Base-by-base conservation (phyloP, 345 rosid species). In the Hibiscus mutabilis region DNA sequence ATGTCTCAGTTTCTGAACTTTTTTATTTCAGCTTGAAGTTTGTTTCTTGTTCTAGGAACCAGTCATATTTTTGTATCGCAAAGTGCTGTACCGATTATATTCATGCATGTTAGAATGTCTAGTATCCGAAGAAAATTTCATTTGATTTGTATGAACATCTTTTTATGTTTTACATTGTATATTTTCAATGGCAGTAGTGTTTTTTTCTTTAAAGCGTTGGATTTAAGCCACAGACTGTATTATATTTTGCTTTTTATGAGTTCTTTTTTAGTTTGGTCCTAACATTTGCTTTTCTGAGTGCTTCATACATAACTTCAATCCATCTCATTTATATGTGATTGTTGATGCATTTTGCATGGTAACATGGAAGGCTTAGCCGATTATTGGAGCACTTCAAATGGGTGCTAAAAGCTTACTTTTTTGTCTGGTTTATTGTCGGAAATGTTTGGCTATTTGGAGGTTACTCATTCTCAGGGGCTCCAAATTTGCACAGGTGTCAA, bases 371-470 rank as follows among this genome's bases (percentile, higher is more conserved):
- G 74, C 68, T 78, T 37, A 44, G 58, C 33, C 57, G 71, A 65
- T n/a, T 70, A 24, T 31, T 74, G 6, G 72, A 64, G 27, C 25
- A 6, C 22, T 64, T 46, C 59, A 69, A 58, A 37, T 47, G 52
- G 61, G 24, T 49, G 13, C 57, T 74, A 40, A 72, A 74, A 44
- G 47, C 29, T 14, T 74, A 64, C 74, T 74, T 69, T 49, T 73
- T 72, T 27, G 25, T 74, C 27, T 78, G 74, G 77, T 70, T 69
- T 74, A 40, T 78, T 18, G 0, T 64, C 4, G 77, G 81, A 53
- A 78, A 69, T 70, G 55, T 31, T 40, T 67, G 71, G 71, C 42
- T 67, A 67, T 70, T 75, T 73, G 72, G 61, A 15, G 69, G 68
- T 29, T 31, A 63, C 58, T 31, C 74, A 29, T 49, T 62, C 59